Percentiles rank a stretch among this genome's conserved stretches.
Conservation (phyloP, 441 rosid genomes). For the Jatropha multifida region DNA sequence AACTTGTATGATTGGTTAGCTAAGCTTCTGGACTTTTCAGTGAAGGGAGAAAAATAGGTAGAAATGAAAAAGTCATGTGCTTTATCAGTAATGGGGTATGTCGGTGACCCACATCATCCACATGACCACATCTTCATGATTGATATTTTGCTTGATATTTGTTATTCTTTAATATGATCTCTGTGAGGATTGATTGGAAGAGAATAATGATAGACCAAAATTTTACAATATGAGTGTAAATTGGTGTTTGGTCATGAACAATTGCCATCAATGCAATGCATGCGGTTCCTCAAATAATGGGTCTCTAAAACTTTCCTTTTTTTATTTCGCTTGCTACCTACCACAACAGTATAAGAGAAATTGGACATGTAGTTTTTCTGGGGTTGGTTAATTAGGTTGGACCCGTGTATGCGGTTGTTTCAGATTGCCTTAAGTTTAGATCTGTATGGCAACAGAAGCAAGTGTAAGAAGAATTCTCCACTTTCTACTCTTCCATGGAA, state of each 20-base stretch:
- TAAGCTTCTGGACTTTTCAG: not conserved
- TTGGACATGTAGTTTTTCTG: not conserved
- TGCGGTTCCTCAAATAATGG: not conserved
- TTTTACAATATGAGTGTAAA: not conserved
- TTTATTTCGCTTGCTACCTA: not conserved
- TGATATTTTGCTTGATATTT: constrained; percentile 18
- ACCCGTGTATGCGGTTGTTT: not conserved
- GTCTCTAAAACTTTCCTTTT: not conserved
- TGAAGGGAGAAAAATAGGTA: not conserved
- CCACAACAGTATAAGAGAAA: not conserved
- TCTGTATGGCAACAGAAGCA: not conserved
- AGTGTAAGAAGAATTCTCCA: not conserved
- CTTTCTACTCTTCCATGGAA: too few relatives aligned
- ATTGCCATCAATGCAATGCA: not conserved
- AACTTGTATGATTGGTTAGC: not conserved
- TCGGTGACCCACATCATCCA: constrained; percentile 21
- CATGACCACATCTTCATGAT: not conserved
- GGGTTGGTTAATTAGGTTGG: not conserved
- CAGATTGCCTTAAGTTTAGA: not conserved
- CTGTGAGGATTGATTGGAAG: not conserved
- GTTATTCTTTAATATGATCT: too few relatives aligned
- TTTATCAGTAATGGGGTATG: constrained; percentile 18
- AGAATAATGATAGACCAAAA: not conserved
- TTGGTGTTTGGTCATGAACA: constrained; percentile 9
- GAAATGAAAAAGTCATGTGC: constrained; percentile 22